These are phyloP conservation scores for Neurospora sp. DNA, from an alignment of 495 filamentous ascomycete species.

Conservation along the genomic window DNA sequence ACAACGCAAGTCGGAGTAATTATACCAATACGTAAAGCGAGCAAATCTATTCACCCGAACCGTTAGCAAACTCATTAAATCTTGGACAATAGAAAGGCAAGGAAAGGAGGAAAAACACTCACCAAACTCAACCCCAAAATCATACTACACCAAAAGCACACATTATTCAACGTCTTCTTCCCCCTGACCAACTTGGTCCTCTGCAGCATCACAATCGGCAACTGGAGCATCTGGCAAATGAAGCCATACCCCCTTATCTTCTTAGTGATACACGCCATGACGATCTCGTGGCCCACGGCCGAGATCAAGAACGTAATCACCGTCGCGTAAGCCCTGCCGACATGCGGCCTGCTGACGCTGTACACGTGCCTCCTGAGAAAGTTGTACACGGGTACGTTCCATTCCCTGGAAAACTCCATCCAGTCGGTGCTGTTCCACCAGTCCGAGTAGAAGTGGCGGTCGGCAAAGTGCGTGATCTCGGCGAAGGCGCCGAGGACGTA, in stretches of 20 bases:
- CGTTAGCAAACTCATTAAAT: slow-evolving; percentile 3
- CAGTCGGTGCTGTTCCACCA: slow-evolving; percentile 90
- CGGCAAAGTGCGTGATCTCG: slow-evolving; percentile 87
- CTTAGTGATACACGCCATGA: slow-evolving; percentile 97
- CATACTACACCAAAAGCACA: slow-evolving; percentile 93
- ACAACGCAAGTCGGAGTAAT: background rate
- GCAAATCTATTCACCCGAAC: slow-evolving; percentile 31
- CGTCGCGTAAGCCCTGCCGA: slow-evolving; percentile 71
- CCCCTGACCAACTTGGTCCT: slow-evolving; percentile 64
- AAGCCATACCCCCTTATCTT: slow-evolving; percentile 94
- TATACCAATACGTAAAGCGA: slow-evolving; percentile 43
- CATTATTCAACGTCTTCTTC: slow-evolving; percentile 73
- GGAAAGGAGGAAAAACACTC: slow-evolving; percentile 26
- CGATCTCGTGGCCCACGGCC: slow-evolving; percentile 82
- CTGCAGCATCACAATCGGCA: slow-evolving; percentile 89
- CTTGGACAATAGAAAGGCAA: background rate
- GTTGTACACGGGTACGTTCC: slow-evolving; percentile 98
- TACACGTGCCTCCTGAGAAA: slow-evolving; percentile 96
- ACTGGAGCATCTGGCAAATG: slow-evolving; percentile 86
- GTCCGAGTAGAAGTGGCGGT: slow-evolving; percentile 92
- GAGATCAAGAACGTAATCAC: slow-evolving; percentile 87
- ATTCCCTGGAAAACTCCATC: slow-evolving; percentile 95
- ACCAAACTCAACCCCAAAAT: slow-evolving; percentile 82
- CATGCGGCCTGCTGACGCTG: slow-evolving; percentile 59
- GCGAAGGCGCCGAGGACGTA: slow-evolving; percentile 92